Percentiles rank a stretch among this genome's conserved stretches.
Evolutionary conservation across 257 asterid species (phyloP).

Genomic region (Primulina eburnea): DNA sequence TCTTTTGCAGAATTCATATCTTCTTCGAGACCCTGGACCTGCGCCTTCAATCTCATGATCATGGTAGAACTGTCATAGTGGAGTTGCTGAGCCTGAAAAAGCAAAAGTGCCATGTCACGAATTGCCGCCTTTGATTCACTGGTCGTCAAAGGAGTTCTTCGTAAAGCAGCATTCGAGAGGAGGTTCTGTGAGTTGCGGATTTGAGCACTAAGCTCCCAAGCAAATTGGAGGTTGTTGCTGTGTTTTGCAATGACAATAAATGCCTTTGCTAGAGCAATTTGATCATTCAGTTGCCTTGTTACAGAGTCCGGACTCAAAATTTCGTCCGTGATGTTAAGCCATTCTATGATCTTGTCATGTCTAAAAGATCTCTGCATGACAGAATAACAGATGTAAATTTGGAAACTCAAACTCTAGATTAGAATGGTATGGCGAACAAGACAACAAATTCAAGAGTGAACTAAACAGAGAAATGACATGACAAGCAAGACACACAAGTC

Average conservation of each 20-base stretch:
- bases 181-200: slow-evolving; percentile 59
- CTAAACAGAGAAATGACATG: background rate
- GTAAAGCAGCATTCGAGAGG: slow-evolving; percentile 56
- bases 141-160: slow-evolving; percentile 51
- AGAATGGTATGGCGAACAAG: background rate
- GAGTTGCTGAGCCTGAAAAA: slow-evolving; percentile 64
- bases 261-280: slow-evolving; percentile 60
- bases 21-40: slow-evolving; percentile 58
- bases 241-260: slow-evolving; percentile 60
- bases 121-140: slow-evolving; percentile 52
- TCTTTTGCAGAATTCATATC: slow-evolving; percentile 42
- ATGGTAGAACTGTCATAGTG: slow-evolving; percentile 65
- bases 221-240: slow-evolving; percentile 62
- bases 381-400: slow-evolving; percentile 2
- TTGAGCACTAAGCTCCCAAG: slow-evolving; percentile 72
- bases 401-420: slow-evolving; percentile 10
- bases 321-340: slow-evolving; percentile 60
- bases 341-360: slow-evolving; percentile 47
- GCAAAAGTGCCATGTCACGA: slow-evolving; percentile 59
- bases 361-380: slow-evolving; percentile 44
- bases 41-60: slow-evolving; percentile 63
- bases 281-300: slow-evolving; percentile 62
- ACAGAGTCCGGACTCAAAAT: slow-evolving; percentile 57
- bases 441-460: background rate
- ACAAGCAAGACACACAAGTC: background rate